A percentile compares a stretch with the other conserved stretches of the same genome.
Conservation (phyloP, 306 rosid species). For the Myrica gale region DNA sequence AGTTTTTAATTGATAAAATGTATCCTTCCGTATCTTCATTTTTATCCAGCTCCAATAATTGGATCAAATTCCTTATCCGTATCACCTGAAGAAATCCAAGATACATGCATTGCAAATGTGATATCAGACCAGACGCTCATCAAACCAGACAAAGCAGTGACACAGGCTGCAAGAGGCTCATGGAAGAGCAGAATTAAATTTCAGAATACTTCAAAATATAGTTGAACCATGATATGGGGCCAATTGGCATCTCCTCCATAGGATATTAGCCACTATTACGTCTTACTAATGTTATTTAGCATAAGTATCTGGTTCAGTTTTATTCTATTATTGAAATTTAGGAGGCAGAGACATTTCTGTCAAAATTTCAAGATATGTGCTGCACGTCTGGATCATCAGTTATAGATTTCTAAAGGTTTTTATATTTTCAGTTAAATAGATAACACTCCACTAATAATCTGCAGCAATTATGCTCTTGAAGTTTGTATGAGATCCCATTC, state of each 20-base stretch:
- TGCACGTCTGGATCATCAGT: too few species aligned
- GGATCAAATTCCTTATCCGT: background rate
- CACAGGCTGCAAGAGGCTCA: background rate
- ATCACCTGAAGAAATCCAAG: background rate
- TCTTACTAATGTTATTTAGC: background rate
- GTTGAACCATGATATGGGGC: background rate
- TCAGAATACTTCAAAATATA: background rate
- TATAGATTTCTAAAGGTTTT: too few species aligned
- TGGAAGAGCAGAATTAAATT: background rate
- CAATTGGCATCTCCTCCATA: background rate
- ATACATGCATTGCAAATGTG: background rate
- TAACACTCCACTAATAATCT: too few species aligned
- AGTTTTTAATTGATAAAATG: background rate
- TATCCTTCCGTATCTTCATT: background rate
- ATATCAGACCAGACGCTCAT: background rate
- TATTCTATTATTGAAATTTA: too few species aligned
- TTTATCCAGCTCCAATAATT: background rate
- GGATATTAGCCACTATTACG: background rate
- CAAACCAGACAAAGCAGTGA: background rate
- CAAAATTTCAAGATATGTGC: too few species aligned
- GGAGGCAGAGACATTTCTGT: too few species aligned
- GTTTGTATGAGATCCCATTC: too few species aligned
- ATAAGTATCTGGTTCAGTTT: too few species aligned
- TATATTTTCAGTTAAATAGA: too few species aligned
- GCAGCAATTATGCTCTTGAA: too few species aligned